These are phyloP conservation scores for Colletotrichum simmondsii DNA, from an alignment of 2,329 filamentous ascomycete genomes.

Conservation along the genomic window DNA sequence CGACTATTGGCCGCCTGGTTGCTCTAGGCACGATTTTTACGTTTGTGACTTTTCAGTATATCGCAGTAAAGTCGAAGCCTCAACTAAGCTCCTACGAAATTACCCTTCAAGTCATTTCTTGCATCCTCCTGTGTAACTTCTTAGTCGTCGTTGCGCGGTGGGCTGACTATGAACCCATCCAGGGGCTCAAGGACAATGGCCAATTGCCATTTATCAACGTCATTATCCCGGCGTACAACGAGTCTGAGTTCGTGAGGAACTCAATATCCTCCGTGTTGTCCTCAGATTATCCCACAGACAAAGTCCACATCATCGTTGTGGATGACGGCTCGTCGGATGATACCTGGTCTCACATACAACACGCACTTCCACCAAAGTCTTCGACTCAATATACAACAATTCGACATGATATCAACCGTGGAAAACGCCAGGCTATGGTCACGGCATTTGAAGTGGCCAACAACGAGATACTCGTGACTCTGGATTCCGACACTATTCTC, in stretches of 20 bases:
- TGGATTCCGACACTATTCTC: conserved; percentile 12
- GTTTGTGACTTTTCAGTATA: conserved; percentile 2
- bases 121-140: neutral
- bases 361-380: neutral
- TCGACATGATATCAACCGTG: neutral
- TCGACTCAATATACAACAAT: neutral
- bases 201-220: neutral
- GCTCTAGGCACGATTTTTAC: neutral
- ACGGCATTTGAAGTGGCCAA: neutral
- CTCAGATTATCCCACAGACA: conserved; percentile 2
- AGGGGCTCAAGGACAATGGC: conserved; percentile 1
- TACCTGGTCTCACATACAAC: conserved; percentile 1
- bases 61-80: neutral
- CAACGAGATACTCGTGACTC: conserved; percentile 1
- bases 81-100: neutral
- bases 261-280: conserved; percentile 1
- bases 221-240: neutral
- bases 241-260: conserved; percentile 8
- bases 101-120: neutral
- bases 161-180: neutral
- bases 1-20: conserved; percentile 2
- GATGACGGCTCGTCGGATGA: conserved; percentile 18
- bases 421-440: neutral
- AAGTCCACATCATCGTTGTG: conserved; percentile 4
- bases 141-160: conserved; percentile 1